Conservation (phyloP, 1,139 yeast species). For the Saccharomyces pastorianus region DNA sequence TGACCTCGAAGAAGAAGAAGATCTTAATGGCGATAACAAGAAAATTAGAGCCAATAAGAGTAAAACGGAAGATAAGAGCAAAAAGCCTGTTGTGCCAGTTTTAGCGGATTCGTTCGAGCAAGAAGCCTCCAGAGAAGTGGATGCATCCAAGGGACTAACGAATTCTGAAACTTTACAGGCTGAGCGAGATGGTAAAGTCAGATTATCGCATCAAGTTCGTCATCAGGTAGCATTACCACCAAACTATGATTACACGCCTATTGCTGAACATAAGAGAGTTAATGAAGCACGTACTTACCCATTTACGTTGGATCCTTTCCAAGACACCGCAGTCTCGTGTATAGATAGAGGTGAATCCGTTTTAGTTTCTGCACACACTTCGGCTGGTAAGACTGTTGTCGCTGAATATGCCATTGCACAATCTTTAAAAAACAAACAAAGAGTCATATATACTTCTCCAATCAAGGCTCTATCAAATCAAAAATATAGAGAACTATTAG, state of each 20-base stretch:
- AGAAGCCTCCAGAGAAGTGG: constrained; percentile 83
- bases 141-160: constrained; percentile 64
- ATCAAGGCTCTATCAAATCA: constrained; percentile 95
- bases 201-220: constrained; percentile 84
- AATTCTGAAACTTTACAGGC: constrained; percentile 29
- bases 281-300: constrained; percentile 85
- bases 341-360: constrained; percentile 94
- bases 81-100: constrained; percentile 45
- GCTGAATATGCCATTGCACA: constrained; percentile 98
- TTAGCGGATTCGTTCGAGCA: constrained; percentile 87
- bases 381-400: constrained; percentile 98
- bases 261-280: constrained; percentile 69
- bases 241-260: constrained; percentile 77
- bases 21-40: constrained; percentile 14
- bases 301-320: constrained; percentile 88
- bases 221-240: constrained; percentile 97
- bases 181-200: constrained; percentile 48
- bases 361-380: constrained; percentile 93
- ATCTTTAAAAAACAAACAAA: constrained; percentile 78
- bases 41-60: constrained; percentile 22
- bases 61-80: constrained; percentile 32
- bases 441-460: constrained; percentile 95
- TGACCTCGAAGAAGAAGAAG: constrained; percentile 11
- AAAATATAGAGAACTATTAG: constrained; percentile 84
- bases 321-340: constrained; percentile 89